Conservation (phyloP, 202 grass and related monocot genomes). For the Setaria viridis region DNA sequence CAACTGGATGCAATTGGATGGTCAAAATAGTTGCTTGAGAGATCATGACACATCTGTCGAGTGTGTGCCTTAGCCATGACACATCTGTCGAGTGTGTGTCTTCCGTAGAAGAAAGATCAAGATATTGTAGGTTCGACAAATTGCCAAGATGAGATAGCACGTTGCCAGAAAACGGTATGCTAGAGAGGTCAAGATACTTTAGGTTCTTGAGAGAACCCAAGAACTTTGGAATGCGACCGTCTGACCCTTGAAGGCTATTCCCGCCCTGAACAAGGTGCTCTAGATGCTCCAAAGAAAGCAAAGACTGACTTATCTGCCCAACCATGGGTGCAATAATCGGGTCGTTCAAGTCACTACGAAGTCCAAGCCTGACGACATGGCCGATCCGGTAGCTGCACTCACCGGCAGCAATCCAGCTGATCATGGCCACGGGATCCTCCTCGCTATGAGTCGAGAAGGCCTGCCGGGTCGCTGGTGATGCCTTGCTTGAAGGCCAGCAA, state of each 20-base stretch:
- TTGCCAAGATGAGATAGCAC: slow-evolving; percentile 26
- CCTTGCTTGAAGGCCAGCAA: neutral
- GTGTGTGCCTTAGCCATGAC: too few relatives aligned
- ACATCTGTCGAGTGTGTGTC: too few relatives aligned
- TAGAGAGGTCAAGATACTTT: slow-evolving; percentile 42
- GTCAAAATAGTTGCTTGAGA: too few relatives aligned
- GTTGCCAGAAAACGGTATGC: neutral
- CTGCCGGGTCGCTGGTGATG: neutral
- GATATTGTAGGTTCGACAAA: too few relatives aligned
- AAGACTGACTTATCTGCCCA: neutral
- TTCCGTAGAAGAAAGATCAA: too few relatives aligned
- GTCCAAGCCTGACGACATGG: slow-evolving; percentile 32
- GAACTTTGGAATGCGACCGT: slow-evolving; percentile 31
- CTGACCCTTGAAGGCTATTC: neutral
- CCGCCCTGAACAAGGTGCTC: slow-evolving; percentile 33
- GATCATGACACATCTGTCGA: too few relatives aligned
- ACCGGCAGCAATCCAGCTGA: slow-evolving; percentile 28
- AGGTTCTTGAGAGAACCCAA: slow-evolving; percentile 38
- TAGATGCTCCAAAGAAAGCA: neutral
- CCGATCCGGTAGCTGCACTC: slow-evolving; percentile 45
- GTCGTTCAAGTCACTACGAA: neutral
- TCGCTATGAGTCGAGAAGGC: neutral
- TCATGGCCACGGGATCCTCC: too few relatives aligned
- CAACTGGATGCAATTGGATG: too few relatives aligned
- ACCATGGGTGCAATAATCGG: neutral